Percentiles rank a stretch among this genome's conserved stretches.
Evolutionary conservation across 73 alveolate species (phyloP).

Genomic region (Durusdinium trenchii): DNA sequence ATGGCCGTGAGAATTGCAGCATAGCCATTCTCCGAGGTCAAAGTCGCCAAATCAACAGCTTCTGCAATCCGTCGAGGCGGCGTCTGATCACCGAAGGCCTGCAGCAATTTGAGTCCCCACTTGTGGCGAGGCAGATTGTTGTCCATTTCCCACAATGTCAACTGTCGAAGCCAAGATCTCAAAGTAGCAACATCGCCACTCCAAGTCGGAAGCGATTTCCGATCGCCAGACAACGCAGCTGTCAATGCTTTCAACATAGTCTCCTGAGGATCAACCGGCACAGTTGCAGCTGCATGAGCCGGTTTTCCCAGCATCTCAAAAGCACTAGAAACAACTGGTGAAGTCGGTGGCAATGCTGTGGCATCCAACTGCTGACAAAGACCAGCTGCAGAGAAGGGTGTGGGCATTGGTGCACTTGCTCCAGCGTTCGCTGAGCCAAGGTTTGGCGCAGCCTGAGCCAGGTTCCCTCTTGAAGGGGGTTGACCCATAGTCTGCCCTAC

Average conservation of each 20-base stretch:
- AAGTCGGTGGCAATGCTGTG: no score
- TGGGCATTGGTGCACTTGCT: no score
- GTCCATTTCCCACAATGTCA: constrained; percentile 23
- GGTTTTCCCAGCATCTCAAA: neutral
- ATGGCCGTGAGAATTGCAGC: neutral
- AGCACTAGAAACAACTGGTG: neutral
- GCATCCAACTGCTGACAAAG: no score
- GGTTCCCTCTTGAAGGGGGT: no score
- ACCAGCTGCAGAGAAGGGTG: no score
- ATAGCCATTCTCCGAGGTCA: neutral
- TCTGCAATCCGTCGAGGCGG: neutral
- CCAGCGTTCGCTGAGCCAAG: no score
- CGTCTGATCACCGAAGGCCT: neutral
- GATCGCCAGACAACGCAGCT: neutral
- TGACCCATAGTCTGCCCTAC: no score
- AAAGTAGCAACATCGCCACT: neutral
- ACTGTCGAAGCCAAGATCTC: neutral
- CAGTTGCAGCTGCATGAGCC: neutral
- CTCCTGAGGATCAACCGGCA: neutral
- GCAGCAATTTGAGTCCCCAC: neutral
- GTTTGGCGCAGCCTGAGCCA: no score
- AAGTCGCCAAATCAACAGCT: neutral
- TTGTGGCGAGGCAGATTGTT: neutral
- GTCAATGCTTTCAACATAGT: neutral
- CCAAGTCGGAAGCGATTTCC: neutral